phyloP scores from a whole-genome alignment of 148 eudicot genomes.

The Camellia granthamiana region DNA sequence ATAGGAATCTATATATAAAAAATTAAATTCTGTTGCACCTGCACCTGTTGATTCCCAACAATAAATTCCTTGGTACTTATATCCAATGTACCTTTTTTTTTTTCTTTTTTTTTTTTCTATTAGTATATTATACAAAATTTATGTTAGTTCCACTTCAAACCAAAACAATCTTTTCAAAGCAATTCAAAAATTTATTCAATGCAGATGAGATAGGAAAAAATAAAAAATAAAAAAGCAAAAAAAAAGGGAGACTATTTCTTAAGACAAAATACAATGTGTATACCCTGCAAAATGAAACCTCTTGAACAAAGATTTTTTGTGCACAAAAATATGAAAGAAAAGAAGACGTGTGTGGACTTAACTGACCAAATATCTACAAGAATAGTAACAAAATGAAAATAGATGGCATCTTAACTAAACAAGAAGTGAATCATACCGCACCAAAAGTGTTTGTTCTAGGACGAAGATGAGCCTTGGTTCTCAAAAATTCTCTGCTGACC shows the following conservation, averaged over 20 bases:
- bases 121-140: background rate
- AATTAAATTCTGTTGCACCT: no score
- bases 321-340: background rate
- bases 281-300: background rate
- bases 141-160: background rate
- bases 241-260: background rate
- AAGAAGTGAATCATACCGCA: constrained; percentile 66
- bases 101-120: no score
- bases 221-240: background rate
- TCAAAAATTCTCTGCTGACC: constrained; percentile 86
- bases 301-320: background rate
- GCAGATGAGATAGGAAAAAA: background rate
- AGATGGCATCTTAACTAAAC: background rate
- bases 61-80: background rate
- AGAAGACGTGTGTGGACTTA: background rate
- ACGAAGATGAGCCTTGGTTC: constrained; percentile 98
- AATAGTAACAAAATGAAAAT: constrained; percentile 5
- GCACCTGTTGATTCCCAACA: no score
- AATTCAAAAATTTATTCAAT: background rate
- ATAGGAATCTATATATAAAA: no score
- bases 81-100: background rate
- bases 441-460: constrained; percentile 96
- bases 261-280: background rate
- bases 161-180: background rate
- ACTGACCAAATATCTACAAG: background rate